phyloP scores from a whole-genome alignment of 2,329 filamentous ascomycete species.

The Colletotrichum cereale region DNA sequence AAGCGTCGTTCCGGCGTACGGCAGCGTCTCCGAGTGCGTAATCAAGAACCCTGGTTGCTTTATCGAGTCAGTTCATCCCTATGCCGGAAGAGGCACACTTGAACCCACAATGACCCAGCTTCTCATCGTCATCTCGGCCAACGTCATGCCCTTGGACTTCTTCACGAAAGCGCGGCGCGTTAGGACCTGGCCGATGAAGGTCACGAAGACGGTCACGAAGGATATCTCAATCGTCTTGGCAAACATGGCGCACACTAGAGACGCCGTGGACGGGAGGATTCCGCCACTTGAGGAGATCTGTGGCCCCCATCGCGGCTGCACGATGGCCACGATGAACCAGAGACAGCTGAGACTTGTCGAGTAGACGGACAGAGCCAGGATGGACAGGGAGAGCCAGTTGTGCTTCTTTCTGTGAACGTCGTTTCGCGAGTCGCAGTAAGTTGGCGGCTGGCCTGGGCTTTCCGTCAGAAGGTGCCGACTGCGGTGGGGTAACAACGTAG shows the following conservation, averaged over 20 bases:
- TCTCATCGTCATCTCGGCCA: slow-evolving; percentile 84
- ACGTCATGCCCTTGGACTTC: slow-evolving; percentile 73
- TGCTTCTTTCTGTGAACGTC: slow-evolving; percentile 49
- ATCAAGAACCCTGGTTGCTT: slow-evolving; percentile 78
- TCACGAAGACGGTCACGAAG: slow-evolving; percentile 82
- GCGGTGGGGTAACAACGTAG: not conserved
- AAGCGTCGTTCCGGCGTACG: slow-evolving; percentile 72
- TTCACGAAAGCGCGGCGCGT: slow-evolving; percentile 76
- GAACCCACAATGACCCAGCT: slow-evolving; percentile 71
- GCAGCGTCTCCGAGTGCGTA: slow-evolving; percentile 75
- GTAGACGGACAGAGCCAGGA: slow-evolving; percentile 67
- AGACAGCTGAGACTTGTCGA: slow-evolving; percentile 74
- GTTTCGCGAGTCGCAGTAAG: slow-evolving; percentile 49
- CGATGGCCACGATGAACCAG: slow-evolving; percentile 73
- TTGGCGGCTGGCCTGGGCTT: slow-evolving; percentile 46
- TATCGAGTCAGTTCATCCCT: not conserved
- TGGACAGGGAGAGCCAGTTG: slow-evolving; percentile 64
- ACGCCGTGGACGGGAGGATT: slow-evolving; percentile 73
- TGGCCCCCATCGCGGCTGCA: slow-evolving; percentile 72
- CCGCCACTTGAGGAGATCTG: slow-evolving; percentile 65
- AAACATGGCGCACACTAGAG: slow-evolving; percentile 74
- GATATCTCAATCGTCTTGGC: slow-evolving; percentile 84
- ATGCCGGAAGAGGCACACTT: not conserved
- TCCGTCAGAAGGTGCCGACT: not conserved
- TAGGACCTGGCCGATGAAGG: slow-evolving; percentile 80